Evolutionary conservation across 2,329 filamentous ascomycete genomes (phyloP).

Genomic region (Fusarium sp.): DNA sequence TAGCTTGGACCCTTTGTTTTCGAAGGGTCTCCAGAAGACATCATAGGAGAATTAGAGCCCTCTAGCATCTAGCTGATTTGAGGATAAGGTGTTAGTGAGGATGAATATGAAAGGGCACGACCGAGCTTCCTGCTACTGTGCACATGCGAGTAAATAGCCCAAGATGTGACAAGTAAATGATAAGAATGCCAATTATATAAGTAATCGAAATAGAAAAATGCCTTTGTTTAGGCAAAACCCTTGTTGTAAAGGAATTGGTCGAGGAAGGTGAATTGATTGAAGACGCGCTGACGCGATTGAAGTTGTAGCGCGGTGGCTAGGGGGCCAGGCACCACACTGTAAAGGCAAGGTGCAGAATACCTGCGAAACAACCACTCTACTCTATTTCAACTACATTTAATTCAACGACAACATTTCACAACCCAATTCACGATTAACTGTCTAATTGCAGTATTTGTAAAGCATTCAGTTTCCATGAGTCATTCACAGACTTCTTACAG

Average conservation of each 20-base stretch:
- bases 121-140: background rate
- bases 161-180: background rate
- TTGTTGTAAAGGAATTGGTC: background rate
- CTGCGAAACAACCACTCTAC: background rate
- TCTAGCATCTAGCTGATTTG: constrained; percentile 17
- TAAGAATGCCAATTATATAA: background rate
- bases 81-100: background rate
- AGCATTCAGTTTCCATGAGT: too few species aligned
- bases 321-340: constrained; percentile 17
- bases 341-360: constrained; percentile 24
- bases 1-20: constrained; percentile 37
- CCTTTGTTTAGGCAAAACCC: background rate
- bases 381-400: background rate
- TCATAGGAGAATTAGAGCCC: background rate
- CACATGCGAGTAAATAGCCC: background rate
- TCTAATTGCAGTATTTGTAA: background rate
- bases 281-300: constrained; percentile 43
- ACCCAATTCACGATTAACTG: background rate
- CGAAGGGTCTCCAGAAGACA: constrained; percentile 17
- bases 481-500: background rate
- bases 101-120: background rate
- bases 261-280: constrained; percentile 4
- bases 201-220: background rate
- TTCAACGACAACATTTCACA: background rate
- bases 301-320: constrained; percentile 7